Percentiles rank a stretch among this genome's conserved stretches.
Conservation (phyloP, 139 green algal genomes). For the Asterochloris sp. region DNA sequence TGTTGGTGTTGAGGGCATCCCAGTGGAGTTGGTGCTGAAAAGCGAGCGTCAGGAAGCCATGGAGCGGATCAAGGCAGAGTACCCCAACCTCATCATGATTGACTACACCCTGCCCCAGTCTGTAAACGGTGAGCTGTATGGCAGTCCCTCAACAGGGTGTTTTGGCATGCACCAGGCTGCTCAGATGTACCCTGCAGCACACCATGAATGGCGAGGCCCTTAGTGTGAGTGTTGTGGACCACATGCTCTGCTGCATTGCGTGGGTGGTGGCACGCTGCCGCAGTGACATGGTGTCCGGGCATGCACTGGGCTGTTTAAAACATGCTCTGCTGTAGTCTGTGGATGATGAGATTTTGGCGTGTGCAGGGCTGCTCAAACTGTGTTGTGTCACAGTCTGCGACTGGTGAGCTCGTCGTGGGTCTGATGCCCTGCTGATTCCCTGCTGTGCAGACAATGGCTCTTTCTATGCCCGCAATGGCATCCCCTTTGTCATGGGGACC, state of each 20-base stretch:
- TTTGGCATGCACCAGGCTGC: neutral
- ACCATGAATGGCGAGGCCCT: no score
- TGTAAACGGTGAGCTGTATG: conserved; percentile 63
- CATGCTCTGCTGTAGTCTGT: no score
- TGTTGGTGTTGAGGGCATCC: conserved; percentile 53
- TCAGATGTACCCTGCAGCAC: no score
- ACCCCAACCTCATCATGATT: conserved; percentile 86
- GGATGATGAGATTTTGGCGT: no score
- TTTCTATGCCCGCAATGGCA: conserved; percentile 76
- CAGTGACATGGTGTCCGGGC: no score
- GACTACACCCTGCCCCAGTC: conserved; percentile 93
- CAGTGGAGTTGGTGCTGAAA: conserved; percentile 52
- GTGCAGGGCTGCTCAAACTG: no score
- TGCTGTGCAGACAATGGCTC: conserved; percentile 64
- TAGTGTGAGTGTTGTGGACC: no score
- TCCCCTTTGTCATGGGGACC: conserved; percentile 99
- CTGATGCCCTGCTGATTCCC: neutral
- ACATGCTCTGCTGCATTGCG: no score
- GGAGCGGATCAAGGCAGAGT: conserved; percentile 42
- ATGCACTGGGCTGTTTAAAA: no score
- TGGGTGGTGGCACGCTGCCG: no score
- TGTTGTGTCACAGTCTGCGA: no score
- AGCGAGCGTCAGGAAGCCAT: conserved; percentile 50
- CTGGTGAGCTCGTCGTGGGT: no score
- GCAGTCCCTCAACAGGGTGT: neutral